Evolutionary conservation across 805 yeast genomes (phyloP), one percentile per base, ranked within the genome.

Genomic region (Isabelozyma pseudorhagii): DNA sequence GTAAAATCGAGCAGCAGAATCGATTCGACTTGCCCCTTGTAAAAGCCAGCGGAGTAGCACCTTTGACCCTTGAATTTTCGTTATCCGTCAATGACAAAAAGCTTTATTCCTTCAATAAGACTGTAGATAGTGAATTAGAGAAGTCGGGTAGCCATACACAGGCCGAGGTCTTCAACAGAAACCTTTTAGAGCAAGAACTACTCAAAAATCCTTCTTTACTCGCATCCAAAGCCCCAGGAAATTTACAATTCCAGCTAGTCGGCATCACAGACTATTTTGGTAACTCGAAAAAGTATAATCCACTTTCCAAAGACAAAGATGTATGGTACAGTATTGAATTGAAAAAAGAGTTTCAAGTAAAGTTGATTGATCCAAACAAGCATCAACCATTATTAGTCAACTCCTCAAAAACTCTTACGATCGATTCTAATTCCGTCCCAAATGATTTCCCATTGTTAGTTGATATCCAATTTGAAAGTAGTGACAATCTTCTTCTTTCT

Each of bases 41-140:
- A 31, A 71, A 77, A 1, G 79, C 85, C 1, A 67, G 72, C 15
- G 97, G 98, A 47, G 87, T 90, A 1, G 85, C 93, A 0, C 98
- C 99, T 0, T 66, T 41, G 0, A 57, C 52, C 10, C 58, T 67
- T 8, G 61, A 62, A 45, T 54, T 73, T 9, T 59, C 58, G 5
- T 51, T 67, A 2, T 60, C 50, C 17, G 46, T 67, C 14, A 61
- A 67, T 48, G 75, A 71, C 4, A 54, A 55, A 18, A 44, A 42
- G 3, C 42, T 60, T 34, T 56, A 56, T 28, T 51, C 56, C 1
- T 61, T 70, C 51, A 61, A 67, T 42, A 48, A 60, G 5, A 59
- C 66, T 0, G 48, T 69, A 5, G 49, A 25, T 11, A 34, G 47
- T 13, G 44, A 15, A 38, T 51, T 52, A 25, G 42, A 50, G 31